Conservation (phyloP, 2,329 filamentous ascomycete genomes). For the Teratosphaeria zuluensis region DNA sequence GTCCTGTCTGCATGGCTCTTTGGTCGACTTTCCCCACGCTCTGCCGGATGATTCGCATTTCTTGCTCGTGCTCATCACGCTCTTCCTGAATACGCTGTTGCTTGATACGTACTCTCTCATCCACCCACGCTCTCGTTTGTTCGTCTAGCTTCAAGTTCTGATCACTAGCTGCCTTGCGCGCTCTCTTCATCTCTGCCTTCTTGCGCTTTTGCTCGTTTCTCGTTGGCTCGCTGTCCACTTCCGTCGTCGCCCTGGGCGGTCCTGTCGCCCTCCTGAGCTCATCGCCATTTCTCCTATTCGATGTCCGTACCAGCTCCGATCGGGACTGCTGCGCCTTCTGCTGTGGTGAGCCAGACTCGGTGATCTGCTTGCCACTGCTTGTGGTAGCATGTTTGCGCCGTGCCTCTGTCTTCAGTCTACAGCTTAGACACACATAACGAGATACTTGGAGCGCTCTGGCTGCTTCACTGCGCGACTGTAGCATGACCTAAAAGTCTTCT, state of each 20-base stretch:
- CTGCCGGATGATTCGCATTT: not conserved
- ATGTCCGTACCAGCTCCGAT: not conserved
- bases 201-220: not conserved
- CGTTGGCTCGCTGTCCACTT: not conserved
- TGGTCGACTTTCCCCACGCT: no score
- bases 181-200: not conserved
- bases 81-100: not conserved
- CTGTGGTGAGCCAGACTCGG: not conserved
- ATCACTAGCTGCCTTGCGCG: not conserved
- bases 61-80: not conserved
- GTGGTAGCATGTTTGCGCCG: not conserved
- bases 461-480: not conserved
- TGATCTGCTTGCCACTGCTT: not conserved
- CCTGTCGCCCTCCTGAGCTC: not conserved
- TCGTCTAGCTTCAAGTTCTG: not conserved
- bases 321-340: not conserved
- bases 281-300: not conserved
- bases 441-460: not conserved
- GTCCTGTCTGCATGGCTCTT: no score
- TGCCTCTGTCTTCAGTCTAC: not conserved
- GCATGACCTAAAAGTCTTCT: not conserved
- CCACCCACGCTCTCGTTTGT: not conserved
- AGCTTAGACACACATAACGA: not conserved
- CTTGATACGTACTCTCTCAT: not conserved
- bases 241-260: not conserved